Conservation (phyloP, 176 grass and related monocot genomes). For the Saccharum spontaneum region DNA sequence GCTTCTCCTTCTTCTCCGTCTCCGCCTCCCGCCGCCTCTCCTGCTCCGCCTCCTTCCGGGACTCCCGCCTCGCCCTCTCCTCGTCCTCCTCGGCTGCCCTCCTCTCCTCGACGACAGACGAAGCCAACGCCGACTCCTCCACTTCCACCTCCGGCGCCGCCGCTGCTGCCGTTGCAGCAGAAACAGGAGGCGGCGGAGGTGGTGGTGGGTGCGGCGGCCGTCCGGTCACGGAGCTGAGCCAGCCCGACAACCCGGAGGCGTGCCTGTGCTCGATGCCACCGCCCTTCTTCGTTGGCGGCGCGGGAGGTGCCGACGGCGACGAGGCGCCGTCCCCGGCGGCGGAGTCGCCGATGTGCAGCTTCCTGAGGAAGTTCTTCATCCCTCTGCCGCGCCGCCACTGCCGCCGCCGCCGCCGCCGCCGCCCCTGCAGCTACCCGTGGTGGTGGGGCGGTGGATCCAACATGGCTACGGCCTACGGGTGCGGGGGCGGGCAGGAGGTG, state of each 20-base stretch:
- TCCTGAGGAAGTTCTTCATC: conserved; percentile 98
- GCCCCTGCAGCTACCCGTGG: conserved; percentile 16
- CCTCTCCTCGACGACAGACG: conserved; percentile 18
- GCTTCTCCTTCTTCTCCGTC: conserved; percentile 36
- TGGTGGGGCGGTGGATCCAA: conserved; percentile 59
- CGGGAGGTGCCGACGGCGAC: conserved; percentile 35
- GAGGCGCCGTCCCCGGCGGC: conserved; percentile 41
- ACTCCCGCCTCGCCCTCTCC: conserved; percentile 1
- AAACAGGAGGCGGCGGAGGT: not conserved
- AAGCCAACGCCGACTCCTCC: conserved; percentile 22
- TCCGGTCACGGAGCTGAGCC: conserved; percentile 75
- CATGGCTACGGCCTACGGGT: conserved; percentile 37
- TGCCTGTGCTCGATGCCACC: conserved; percentile 38
- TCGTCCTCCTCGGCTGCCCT: conserved; percentile 19
- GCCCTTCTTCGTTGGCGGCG: conserved; percentile 36
- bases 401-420: conserved; percentile 1
- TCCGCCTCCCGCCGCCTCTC: conserved; percentile 21
- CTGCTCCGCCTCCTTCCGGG: conserved; percentile 9
- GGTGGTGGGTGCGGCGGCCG: conserved; percentile 31
- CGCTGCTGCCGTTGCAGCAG: not conserved
- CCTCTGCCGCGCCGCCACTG: not conserved
- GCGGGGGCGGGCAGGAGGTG: conserved; percentile 15
- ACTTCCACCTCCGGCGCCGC: not conserved
- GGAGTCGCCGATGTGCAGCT: conserved; percentile 84
- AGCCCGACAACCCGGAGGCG: conserved; percentile 56